Percentiles rank a stretch among this genome's conserved stretches.
Evolutionary conservation across 306 rosid species (phyloP).

Genomic region (Amphicarpaea edgeworthii): DNA sequence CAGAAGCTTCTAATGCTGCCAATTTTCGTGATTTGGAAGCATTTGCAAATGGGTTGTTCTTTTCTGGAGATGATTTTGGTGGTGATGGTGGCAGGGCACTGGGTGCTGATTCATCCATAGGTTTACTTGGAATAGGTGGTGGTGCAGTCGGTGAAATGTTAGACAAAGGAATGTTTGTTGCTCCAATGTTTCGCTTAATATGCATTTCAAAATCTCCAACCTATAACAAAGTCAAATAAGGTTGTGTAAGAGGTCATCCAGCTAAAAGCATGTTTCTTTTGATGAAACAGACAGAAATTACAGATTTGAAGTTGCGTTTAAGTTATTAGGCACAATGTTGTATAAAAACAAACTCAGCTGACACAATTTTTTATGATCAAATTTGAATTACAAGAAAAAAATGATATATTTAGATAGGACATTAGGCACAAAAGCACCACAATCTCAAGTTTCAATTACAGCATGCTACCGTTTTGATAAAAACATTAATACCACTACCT

Average conservation of each 20-base stretch:
- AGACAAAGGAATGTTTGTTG: constrained; percentile 64
- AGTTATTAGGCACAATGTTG: constrained; percentile 10
- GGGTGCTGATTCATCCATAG: constrained; percentile 75
- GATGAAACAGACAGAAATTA: constrained; percentile 13
- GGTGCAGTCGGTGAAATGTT: constrained; percentile 73
- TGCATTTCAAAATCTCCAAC: constrained; percentile 98
- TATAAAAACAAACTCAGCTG: constrained; percentile 6
- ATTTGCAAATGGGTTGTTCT: constrained; percentile 63
- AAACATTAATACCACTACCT: constrained; percentile 32
- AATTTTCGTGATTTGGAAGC: constrained; percentile 61
- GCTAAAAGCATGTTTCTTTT: constrained; percentile 31
- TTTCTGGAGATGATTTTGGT: constrained; percentile 71
- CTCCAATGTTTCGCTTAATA: constrained; percentile 88
- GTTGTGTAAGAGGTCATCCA: constrained; percentile 37
- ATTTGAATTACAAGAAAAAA: constrained; percentile 2
- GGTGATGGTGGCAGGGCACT: constrained; percentile 55
- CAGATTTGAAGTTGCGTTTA: constrained; percentile 4
- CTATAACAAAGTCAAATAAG: constrained; percentile 54
- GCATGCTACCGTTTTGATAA: constrained; percentile 33
- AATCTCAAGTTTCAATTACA: constrained; percentile 35
- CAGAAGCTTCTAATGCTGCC: constrained; percentile 89
- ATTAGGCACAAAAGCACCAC: constrained; percentile 35
- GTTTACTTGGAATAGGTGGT: constrained; percentile 84
- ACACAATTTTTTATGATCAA: constrained; percentile 17
- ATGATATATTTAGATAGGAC: constrained; percentile 20